A percentile compares a stretch with the other conserved stretches of the same genome.
Conservation (phyloP, 2,329 filamentous ascomycete species). For the Magnaporthales sp. region DNA sequence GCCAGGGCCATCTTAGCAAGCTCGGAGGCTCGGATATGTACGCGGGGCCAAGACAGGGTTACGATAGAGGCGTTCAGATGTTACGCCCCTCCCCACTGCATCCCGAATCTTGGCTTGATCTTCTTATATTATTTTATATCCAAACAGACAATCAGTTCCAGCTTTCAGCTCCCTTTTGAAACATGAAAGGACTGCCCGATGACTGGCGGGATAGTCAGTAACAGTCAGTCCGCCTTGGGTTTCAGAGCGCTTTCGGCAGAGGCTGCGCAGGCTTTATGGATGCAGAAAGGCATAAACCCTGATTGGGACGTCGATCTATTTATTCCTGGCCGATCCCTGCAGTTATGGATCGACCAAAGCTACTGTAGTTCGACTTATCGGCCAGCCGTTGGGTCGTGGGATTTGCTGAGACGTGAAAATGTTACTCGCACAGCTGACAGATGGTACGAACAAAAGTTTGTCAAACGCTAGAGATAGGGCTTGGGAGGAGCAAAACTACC, state of each 20-base stretch:
- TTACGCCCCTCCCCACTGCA: not conserved
- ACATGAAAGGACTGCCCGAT: not conserved
- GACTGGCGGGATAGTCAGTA: too few relatives aligned
- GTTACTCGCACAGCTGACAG: not conserved
- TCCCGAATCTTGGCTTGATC: not conserved
- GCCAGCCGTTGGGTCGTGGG: not conserved
- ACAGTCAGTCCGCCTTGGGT: not conserved
- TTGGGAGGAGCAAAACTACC: not conserved
- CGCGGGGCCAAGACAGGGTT: not conserved
- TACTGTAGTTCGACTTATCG: not conserved
- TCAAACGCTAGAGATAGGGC: not conserved
- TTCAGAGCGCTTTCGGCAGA: not conserved
- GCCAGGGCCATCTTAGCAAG: not conserved
- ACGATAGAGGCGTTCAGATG: too few relatives aligned
- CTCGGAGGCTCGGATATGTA: not conserved
- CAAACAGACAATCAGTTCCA: not conserved
- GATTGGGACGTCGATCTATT: not conserved
- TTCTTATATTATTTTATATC: not conserved
- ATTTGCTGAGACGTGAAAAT: not conserved
- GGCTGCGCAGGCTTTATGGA: not conserved
- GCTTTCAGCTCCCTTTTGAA: not conserved
- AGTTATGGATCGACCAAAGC: not conserved
- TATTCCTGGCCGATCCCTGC: not conserved
- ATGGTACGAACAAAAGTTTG: not conserved
- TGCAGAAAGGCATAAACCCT: not conserved